phyloP scores from a whole-genome alignment of 164 flowering plant species.

The Euptelea pleiosperma region DNA sequence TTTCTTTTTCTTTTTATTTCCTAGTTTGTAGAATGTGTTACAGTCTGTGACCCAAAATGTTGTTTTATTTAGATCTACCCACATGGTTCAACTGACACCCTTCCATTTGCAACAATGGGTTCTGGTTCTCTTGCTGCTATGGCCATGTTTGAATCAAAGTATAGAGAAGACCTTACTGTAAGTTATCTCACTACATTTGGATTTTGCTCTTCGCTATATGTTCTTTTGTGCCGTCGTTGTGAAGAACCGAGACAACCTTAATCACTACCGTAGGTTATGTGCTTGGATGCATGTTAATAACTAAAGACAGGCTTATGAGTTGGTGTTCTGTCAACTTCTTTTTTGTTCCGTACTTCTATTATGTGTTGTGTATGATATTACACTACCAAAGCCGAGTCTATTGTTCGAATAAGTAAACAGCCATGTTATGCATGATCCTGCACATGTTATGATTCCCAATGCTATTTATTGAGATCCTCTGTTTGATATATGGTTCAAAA shows the following conservation, averaged over 20 bases:
- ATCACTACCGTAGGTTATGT: constrained; percentile 1
- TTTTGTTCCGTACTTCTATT: background rate
- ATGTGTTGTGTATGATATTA: background rate
- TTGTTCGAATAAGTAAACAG: background rate
- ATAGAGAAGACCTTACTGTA: constrained; percentile 80
- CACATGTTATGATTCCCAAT: background rate
- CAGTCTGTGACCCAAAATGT: background rate
- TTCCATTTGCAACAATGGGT: constrained; percentile 98
- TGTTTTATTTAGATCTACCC: constrained; percentile 77
- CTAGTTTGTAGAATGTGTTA: background rate
- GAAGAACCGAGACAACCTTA: background rate
- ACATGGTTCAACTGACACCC: constrained; percentile 95
- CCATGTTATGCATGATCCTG: background rate
- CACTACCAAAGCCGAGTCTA: background rate
- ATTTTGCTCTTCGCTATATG: background rate
- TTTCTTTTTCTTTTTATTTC: background rate
- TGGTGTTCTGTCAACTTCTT: background rate
- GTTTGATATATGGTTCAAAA: no score
- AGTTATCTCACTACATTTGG: constrained; percentile 27
- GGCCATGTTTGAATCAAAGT: constrained; percentile 87
- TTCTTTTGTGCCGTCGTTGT: no score
- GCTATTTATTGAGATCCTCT: background rate
- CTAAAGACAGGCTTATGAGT: background rate
- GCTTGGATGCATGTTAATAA: background rate
- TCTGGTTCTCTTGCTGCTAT: constrained; percentile 98